A percentile compares a stretch with the other conserved stretches of the same genome.
phyloP scores from a whole-genome alignment of 2,329 filamentous ascomycete species.

The Metarhizium robertsii region DNA sequence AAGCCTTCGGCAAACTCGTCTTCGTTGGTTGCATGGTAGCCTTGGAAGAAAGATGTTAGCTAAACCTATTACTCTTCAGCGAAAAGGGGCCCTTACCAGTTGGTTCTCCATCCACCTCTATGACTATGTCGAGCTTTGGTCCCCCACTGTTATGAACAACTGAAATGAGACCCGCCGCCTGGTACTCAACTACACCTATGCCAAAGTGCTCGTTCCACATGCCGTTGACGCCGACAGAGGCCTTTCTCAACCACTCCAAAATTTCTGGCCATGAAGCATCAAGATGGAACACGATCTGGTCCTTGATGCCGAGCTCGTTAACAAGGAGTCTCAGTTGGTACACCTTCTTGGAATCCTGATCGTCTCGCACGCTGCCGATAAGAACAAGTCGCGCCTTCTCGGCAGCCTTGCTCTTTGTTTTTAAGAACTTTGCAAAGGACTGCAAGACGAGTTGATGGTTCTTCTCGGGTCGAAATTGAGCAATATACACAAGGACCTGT shows the following conservation, averaged over 20 bases:
- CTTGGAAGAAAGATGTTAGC: slow-evolving; percentile 28
- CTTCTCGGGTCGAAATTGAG: slow-evolving; percentile 95
- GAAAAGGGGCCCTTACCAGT: slow-evolving; percentile 50
- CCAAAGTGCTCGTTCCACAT: slow-evolving; percentile 99
- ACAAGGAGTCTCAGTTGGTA: slow-evolving; percentile 81
- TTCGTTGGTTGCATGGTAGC: slow-evolving; percentile 75
- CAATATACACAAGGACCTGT: slow-evolving; percentile 78
- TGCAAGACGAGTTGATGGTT: slow-evolving; percentile 83
- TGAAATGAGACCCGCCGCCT: slow-evolving; percentile 84
- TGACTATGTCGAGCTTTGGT: slow-evolving; percentile 87
- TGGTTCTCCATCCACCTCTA: slow-evolving; percentile 64
- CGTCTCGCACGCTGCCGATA: slow-evolving; percentile 85
- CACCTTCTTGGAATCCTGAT: slow-evolving; percentile 69
- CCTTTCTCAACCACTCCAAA: slow-evolving; percentile 64
- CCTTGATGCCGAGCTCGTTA: slow-evolving; percentile 77
- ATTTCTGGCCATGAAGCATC: slow-evolving; percentile 88
- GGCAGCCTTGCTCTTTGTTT: slow-evolving; percentile 39
- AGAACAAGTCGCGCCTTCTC: slow-evolving; percentile 62
- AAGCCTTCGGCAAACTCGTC: slow-evolving; percentile 76
- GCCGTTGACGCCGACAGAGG: slow-evolving; percentile 83
- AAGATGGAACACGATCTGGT: slow-evolving; percentile 76
- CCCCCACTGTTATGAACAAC: slow-evolving; percentile 93
- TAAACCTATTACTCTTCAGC: neutral
- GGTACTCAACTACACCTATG: slow-evolving; percentile 96
- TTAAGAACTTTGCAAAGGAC: slow-evolving; percentile 71